phyloP scores from a whole-genome alignment of 23 red algal species.

The Agarophyton chilense region DNA sequence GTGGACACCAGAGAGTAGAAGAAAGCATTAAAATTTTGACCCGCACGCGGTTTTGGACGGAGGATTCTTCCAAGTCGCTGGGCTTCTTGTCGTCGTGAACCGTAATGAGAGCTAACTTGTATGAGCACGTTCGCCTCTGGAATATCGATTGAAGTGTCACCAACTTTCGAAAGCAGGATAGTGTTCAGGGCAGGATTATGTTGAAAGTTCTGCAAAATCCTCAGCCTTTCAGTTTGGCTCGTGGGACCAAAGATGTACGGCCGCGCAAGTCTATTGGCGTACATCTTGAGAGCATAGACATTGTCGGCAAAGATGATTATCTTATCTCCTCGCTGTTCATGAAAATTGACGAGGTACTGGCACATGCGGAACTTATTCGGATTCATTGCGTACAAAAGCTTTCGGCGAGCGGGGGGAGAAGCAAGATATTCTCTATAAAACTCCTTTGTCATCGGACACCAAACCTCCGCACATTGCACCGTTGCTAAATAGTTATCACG shows the following conservation, averaged over 20 bases:
- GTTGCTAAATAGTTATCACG: conserved; percentile 93
- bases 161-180: conserved; percentile 95
- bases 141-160: conserved; percentile 97
- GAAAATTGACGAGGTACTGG: conserved; percentile 93
- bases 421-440: conserved; percentile 94
- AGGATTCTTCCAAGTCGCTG: conserved; percentile 96
- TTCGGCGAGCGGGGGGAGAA: conserved; percentile 64
- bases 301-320: conserved; percentile 99
- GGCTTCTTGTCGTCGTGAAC: conserved; percentile 97
- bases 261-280: conserved; percentile 69
- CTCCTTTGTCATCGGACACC: conserved; percentile 99
- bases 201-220: conserved; percentile 94
- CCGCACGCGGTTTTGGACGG: conserved; percentile 92
- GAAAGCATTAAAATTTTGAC: conserved; percentile 98
- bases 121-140: conserved; percentile 99
- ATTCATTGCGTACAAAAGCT: conserved; percentile 99
- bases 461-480: conserved; percentile 99
- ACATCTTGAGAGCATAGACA: conserved; percentile 90
- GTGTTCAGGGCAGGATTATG: conserved; percentile 81
- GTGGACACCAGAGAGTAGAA: conserved; percentile 98
- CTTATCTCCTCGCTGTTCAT: conserved; percentile 94
- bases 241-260: conserved; percentile 98
- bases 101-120: conserved; percentile 95
- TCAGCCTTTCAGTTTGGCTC: conserved; percentile 88
- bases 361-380: conserved; percentile 97